Percentiles rank a stretch among this genome's conserved stretches.
phyloP scores from a whole-genome alignment of 768 basidiomycete genomes.

The Russula sp. region DNA sequence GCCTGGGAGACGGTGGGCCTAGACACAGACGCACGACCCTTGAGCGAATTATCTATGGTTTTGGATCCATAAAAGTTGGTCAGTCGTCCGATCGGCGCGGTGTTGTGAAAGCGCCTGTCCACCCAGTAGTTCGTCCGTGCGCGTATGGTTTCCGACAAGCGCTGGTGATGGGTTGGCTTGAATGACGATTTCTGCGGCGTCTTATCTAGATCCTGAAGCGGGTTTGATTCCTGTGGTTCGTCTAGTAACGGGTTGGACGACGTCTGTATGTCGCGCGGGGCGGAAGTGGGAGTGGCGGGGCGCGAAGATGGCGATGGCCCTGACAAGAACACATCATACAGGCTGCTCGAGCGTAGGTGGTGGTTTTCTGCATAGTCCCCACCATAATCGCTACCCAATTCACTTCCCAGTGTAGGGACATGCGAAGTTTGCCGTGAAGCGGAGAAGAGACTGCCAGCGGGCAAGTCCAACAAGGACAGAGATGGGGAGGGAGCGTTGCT shows the following conservation, averaged over 20 bases:
- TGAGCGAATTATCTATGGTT: not conserved
- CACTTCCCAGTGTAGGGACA: slow-evolving; percentile 50
- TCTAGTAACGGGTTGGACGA: slow-evolving; percentile 27
- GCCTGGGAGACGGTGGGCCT: slow-evolving; percentile 13
- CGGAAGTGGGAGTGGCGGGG: slow-evolving; percentile 27
- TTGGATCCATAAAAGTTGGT: not conserved
- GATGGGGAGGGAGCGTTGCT: slow-evolving; percentile 19
- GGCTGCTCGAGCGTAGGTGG: slow-evolving; percentile 54
- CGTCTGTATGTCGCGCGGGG: slow-evolving; percentile 4
- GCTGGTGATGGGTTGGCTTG: slow-evolving; percentile 31
- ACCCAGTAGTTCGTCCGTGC: slow-evolving; percentile 59
- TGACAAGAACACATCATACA: slow-evolving; percentile 45
- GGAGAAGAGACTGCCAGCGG: slow-evolving; percentile 17
- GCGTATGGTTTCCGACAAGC: slow-evolving; percentile 51
- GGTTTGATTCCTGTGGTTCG: slow-evolving; percentile 29
- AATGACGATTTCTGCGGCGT: slow-evolving; percentile 27
- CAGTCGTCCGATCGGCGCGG: slow-evolving; percentile 18
- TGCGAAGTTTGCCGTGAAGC: slow-evolving; percentile 3
- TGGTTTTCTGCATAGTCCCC: slow-evolving; percentile 44
- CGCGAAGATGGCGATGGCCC: slow-evolving; percentile 32
- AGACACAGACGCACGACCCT: not conserved
- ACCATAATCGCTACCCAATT: slow-evolving; percentile 55
- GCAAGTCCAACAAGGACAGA: slow-evolving; percentile 26
- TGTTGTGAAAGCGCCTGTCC: slow-evolving; percentile 51
- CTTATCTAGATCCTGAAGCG: slow-evolving; percentile 21